phyloP scores from a whole-genome alignment of 495 filamentous ascomycete genomes.

The Delitschia confertaspora region DNA sequence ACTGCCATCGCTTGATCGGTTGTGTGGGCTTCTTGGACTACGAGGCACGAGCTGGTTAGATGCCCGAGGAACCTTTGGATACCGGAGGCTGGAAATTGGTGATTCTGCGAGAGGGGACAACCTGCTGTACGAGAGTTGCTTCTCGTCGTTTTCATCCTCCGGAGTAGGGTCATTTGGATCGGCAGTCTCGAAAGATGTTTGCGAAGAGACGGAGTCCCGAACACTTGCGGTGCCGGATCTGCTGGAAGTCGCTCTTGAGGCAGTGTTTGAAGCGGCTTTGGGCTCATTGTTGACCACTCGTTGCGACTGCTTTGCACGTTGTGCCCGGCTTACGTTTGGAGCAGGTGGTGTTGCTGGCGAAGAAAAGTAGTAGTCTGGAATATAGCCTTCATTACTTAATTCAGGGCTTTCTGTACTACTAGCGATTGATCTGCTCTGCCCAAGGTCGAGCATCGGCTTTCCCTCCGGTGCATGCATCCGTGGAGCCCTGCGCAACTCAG shows the following conservation, averaged over 20 bases:
- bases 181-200: slow-evolving; percentile 35
- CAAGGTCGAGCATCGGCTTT: too few relatives aligned
- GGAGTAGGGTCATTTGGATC: slow-evolving; percentile 35
- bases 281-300: slow-evolving; percentile 11
- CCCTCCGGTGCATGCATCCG: too few relatives aligned
- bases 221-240: slow-evolving; percentile 12
- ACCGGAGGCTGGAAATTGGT: slow-evolving; percentile 34
- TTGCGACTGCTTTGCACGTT: slow-evolving; percentile 6
- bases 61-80: slow-evolving; percentile 36
- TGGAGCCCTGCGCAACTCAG: too few relatives aligned
- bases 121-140: slow-evolving; percentile 19
- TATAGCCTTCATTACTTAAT: slow-evolving; percentile 7
- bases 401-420: slow-evolving; percentile 12
- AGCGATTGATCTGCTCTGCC: not conserved
- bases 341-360: slow-evolving; percentile 2
- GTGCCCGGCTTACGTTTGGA: not conserved
- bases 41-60: slow-evolving; percentile 35
- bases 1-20: slow-evolving; percentile 7
- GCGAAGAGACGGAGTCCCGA: slow-evolving; percentile 27
- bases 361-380: slow-evolving; percentile 27
- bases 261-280: slow-evolving; percentile 8
- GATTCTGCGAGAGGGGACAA: slow-evolving; percentile 35
- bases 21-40: slow-evolving; percentile 23
- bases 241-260: slow-evolving; percentile 13
- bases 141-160: slow-evolving; percentile 32